Evolutionary conservation across 768 basidiomycete genomes (phyloP).

Genomic region (Asterophora parasitica): DNA sequence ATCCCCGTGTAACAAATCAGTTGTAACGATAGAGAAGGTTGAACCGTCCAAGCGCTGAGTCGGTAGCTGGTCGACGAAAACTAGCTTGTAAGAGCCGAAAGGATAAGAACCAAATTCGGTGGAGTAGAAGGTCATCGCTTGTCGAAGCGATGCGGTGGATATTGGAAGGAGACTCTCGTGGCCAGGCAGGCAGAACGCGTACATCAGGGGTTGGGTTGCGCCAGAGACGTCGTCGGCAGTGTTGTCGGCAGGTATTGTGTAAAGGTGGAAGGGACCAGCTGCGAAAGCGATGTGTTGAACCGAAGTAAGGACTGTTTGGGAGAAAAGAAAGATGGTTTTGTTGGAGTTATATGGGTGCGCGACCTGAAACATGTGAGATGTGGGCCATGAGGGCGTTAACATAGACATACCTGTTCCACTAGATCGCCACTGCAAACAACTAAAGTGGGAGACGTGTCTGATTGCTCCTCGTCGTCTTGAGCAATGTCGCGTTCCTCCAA

Average conservation of each 20-base stretch:
- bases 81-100: slow-evolving; percentile 89
- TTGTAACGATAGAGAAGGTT: slow-evolving; percentile 72
- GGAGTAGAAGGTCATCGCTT: slow-evolving; percentile 89
- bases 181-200: slow-evolving; percentile 91
- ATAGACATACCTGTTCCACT: slow-evolving; percentile 73
- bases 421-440: slow-evolving; percentile 95
- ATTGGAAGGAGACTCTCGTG: slow-evolving; percentile 66
- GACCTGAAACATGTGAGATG: slow-evolving; percentile 44
- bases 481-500: slow-evolving; percentile 55
- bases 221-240: slow-evolving; percentile 57
- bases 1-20: slow-evolving; percentile 81
- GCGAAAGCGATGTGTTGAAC: slow-evolving; percentile 97
- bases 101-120: slow-evolving; percentile 95
- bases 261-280: slow-evolving; percentile 87
- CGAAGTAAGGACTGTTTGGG: slow-evolving; percentile 80
- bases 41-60: slow-evolving; percentile 81
- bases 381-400: slow-evolving; percentile 3
- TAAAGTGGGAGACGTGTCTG: slow-evolving; percentile 68
- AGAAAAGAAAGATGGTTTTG: slow-evolving; percentile 93
- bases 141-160: slow-evolving; percentile 73
- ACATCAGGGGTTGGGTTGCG: slow-evolving; percentile 68
- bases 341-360: slow-evolving; percentile 90
- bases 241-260: slow-evolving; percentile 61
- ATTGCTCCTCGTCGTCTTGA: slow-evolving; percentile 48
- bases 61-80: slow-evolving; percentile 88